Conservation (phyloP, 768 basidiomycete species). For the Psilocybe tampanensis region DNA sequence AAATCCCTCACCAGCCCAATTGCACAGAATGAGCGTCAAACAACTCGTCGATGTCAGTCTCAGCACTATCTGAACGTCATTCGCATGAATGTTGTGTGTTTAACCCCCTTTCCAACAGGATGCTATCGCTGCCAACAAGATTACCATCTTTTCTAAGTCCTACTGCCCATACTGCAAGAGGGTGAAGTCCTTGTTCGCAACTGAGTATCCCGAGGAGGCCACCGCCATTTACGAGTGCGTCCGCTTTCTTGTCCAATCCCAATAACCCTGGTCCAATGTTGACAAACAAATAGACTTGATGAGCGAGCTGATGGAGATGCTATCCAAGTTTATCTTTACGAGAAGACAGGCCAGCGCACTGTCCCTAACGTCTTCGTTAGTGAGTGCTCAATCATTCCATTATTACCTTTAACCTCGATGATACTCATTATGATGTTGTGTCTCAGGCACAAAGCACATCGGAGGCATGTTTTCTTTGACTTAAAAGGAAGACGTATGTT, state of each 20-base stretch:
- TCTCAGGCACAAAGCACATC: slow-evolving; percentile 51
- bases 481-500: background rate
- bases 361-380: slow-evolving; percentile 83
- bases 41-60: slow-evolving; percentile 45
- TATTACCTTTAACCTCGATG: background rate
- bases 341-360: slow-evolving; percentile 68
- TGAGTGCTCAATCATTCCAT: slow-evolving; percentile 30
- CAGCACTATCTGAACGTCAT: background rate
- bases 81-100: slow-evolving; percentile 2
- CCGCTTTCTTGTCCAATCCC: background rate
- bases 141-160: slow-evolving; percentile 64
- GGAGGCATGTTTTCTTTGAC: slow-evolving; percentile 48
- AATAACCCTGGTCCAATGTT: background rate
- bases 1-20: slow-evolving; percentile 24
- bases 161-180: slow-evolving; percentile 54
- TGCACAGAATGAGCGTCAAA: slow-evolving; percentile 36
- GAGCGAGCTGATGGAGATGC: slow-evolving; percentile 53
- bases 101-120: slow-evolving; percentile 28
- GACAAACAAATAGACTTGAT: slow-evolving; percentile 51
- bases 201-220: slow-evolving; percentile 38
- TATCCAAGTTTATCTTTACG: slow-evolving; percentile 66
- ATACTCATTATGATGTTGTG: background rate
- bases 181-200: slow-evolving; percentile 49
- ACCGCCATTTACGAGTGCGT: slow-evolving; percentile 52
- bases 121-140: slow-evolving; percentile 49